Evolutionary conservation across 2,329 filamentous ascomycete genomes (phyloP), one percentile per base, ranked within the genome.

Genomic region (Colletotrichum sp.): DNA sequence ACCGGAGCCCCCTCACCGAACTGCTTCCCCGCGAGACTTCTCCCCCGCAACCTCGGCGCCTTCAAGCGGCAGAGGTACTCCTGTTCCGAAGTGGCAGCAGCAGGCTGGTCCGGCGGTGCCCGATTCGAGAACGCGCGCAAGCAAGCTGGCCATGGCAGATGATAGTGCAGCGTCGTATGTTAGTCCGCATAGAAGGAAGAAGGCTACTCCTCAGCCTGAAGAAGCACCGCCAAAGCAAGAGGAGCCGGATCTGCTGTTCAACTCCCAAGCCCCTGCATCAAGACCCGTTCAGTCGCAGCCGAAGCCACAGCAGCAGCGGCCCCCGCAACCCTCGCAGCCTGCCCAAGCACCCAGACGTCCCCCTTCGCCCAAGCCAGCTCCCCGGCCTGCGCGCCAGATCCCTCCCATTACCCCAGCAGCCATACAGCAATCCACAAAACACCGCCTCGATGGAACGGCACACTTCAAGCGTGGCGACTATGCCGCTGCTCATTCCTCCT

Each of bases 381-480:
- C 88, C 66, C 87, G 86, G 12, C 88, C 90, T 36, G 84, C 88
- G 52, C 90, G 93, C 16, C 88, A 89, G 44, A 88, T 95, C 39
- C 96, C 96, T 3, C 82, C 89, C 2, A 87, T 98, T 15, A 93
- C 95, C 6, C 86, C 93, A 2, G 90, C 92, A 8, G 93, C 93
- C 1, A 88, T 98, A 21, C 91, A 94, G 78, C 92, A 92, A 6
- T 98, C 95, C 12, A 94, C 94, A n/a, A 90, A 92, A 63, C 92
- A 97, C 80, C 94, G 97, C 16, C 89, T 94, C 64, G 93, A 93
- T 78, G 97, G 96, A 21, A 95, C 96, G 12, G 94, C 94, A 69
- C 95, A 98, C 78, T 99, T 98, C 87, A 99, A 98, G 85, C 92
- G 95, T 44, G 97, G 97, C 39, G 97, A 99, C 84, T 99, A 95